Base-by-base conservation (phyloP, 495 filamentous ascomycete species). In the Penicillium taxi region DNA sequence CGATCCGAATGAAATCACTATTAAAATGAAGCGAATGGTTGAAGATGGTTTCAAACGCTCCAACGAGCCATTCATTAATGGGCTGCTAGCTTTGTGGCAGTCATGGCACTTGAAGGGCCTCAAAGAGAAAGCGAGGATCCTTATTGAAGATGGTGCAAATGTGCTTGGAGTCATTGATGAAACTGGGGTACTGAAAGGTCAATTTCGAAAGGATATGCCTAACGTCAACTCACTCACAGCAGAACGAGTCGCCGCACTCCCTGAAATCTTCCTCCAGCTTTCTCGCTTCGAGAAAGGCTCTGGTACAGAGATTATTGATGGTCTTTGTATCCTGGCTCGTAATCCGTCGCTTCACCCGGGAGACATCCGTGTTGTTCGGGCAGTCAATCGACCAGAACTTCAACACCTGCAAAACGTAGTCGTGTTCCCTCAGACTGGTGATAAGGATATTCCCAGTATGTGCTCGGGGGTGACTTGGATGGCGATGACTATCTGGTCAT, bases 401-500 rank as follows among this genome's bases (percentile, higher is more conserved):
- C 68, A 71, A 22, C 82, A 94, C 47, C 70, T 96, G 4, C 73
- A 74, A 19, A 77, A 96, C 50, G 84, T 91, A 9, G 81, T 96
- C 14, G 87, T 95, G 4, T 77, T 99, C 26, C 87, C 91, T 1
- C 74, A 82, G 26, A 80, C 69, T 0, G 91, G 91, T 0, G 89
- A 96, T 56, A 70, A 81, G 25, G 86, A 89, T 45, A 58, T 99
- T 17, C 73, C 87, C 6, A 84, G 81, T 42, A 96, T 96, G 91
- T 91, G 88, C 45, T 94, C 91, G 91, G 91, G 2, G 93, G 91
- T 4, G 91, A 99, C 55, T 67, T 99, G 2, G 91, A 99, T 59
- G 91, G 91, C 0, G 91, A 99, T 47, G 93, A 96, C 53, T 99
- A 83, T 52, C 73, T 95, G 16, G 81, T 96, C 13, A 84, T 96